These are phyloP conservation scores for Leccinum ochraceum DNA, from an alignment of 768 basidiomycete genomes.

Conservation along the genomic window DNA sequence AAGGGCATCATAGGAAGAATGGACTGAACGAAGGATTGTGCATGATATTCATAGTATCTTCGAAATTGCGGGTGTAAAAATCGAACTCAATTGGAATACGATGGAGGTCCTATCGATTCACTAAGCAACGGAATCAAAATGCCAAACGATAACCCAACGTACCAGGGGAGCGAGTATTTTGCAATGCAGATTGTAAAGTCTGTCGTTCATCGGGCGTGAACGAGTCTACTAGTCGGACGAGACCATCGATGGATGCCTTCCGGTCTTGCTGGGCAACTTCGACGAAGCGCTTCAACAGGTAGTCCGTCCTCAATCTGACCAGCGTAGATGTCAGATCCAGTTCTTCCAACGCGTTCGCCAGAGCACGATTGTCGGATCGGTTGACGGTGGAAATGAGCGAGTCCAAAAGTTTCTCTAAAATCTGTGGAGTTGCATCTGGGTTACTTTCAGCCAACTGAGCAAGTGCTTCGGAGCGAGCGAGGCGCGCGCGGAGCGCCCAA, in stretches of 20 bases:
- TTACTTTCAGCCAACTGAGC: constrained; percentile 66
- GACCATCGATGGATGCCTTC: constrained; percentile 73
- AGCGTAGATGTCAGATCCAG: constrained; percentile 65
- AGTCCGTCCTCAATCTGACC: constrained; percentile 66
- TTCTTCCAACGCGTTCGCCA: constrained; percentile 68
- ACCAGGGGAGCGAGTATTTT: constrained; percentile 64
- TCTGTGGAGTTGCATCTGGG: constrained; percentile 67
- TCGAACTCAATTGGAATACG: constrained; percentile 34
- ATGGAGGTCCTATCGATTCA: constrained; percentile 39
- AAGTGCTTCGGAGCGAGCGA: constrained; percentile 67
- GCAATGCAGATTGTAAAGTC: constrained; percentile 59
- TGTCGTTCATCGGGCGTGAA: constrained; percentile 74
- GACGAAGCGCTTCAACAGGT: constrained; percentile 65
- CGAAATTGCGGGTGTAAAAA: constrained; percentile 1
- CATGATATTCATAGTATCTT: constrained; percentile 13
- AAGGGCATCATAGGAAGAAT: constrained; percentile 6
- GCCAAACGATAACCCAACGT: constrained; percentile 25
- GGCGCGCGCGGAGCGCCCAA: constrained; percentile 86
- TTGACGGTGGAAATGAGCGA: constrained; percentile 58
- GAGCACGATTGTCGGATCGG: constrained; percentile 52
- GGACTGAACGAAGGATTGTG: constrained; percentile 1
- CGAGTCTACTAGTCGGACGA: constrained; percentile 70
- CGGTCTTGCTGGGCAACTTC: constrained; percentile 72
- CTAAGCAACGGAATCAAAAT: constrained; percentile 3
- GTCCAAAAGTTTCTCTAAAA: constrained; percentile 64